phyloP scores from a whole-genome alignment of 148 eudicot species.

The Talinum fruticosum region DNA sequence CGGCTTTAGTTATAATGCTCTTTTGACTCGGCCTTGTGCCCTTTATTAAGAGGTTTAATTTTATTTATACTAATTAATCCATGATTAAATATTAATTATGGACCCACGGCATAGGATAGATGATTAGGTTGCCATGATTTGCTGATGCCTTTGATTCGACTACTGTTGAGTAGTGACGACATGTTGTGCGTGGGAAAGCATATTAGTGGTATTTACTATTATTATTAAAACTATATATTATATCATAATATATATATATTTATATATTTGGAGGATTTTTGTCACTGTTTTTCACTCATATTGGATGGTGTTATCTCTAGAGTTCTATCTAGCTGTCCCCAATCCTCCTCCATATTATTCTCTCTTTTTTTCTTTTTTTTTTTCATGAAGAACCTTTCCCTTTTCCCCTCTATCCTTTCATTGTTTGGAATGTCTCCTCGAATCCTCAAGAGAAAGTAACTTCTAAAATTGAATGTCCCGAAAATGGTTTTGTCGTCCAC shows the following conservation, averaged over 20 bases:
- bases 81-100: background rate
- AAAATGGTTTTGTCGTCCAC: no score
- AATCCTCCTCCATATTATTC: background rate
- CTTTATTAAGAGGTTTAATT: background rate
- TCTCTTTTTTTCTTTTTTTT: background rate
- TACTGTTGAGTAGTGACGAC: constrained; percentile 45
- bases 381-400: background rate
- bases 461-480: no score
- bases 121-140: no score
- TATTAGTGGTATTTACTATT: background rate
- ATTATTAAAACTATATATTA: no score
- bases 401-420: background rate
- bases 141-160: background rate
- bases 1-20: background rate
- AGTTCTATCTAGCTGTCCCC: background rate
- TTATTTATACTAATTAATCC: background rate
- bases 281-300: background rate
- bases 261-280: background rate
- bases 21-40: background rate
- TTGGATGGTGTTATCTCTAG: no score
- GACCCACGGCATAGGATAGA: no score
- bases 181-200: constrained; percentile 51
- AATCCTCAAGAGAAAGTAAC: background rate
- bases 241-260: no score
- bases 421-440: background rate